Conservation (phyloP, 2,329 filamentous ascomycete species). For the Hypoxylon sp. region DNA sequence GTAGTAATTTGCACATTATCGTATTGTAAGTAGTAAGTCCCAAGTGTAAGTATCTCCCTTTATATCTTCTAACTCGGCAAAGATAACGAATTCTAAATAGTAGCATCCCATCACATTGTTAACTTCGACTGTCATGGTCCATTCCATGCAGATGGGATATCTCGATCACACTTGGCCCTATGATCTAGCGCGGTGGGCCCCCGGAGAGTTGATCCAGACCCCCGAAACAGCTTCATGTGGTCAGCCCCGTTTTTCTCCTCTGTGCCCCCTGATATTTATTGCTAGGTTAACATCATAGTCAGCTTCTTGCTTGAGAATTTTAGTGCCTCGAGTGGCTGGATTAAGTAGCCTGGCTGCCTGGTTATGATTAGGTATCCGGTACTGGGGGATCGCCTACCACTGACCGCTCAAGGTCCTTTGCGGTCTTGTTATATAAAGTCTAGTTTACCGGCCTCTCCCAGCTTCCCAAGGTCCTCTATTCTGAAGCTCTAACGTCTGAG, state of each 20-base stretch:
- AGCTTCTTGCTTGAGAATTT: neutral
- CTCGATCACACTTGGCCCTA: slow-evolving; percentile 22
- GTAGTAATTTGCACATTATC: neutral
- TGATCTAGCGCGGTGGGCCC: slow-evolving; percentile 14
- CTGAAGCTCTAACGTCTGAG: slow-evolving; percentile 31
- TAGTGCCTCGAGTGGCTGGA: neutral
- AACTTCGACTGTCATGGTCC: neutral
- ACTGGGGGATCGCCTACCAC: slow-evolving; percentile 1
- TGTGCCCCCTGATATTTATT: slow-evolving; percentile 23
- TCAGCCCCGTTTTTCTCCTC: slow-evolving; percentile 19
- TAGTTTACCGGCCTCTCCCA: neutral
- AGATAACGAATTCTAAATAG: neutral
- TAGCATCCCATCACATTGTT: neutral
- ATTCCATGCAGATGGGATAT: slow-evolving; percentile 14
- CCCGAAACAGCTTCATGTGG: slow-evolving; percentile 21
- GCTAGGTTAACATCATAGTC: slow-evolving; percentile 20
- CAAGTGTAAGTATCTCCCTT: neutral
- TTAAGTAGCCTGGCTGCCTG: too few relatives aligned
- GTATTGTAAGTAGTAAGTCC: neutral
- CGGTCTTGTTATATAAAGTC: slow-evolving; percentile 16
- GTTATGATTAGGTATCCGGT: too few relatives aligned
- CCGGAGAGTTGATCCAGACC: slow-evolving; percentile 27
- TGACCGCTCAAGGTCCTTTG: neutral
- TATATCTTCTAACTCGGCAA: neutral
- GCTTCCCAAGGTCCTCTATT: slow-evolving; percentile 1